These are phyloP conservation scores for Eucalyptus curtisii DNA, from an alignment of 345 rosid genomes.

Conservation along the genomic window DNA sequence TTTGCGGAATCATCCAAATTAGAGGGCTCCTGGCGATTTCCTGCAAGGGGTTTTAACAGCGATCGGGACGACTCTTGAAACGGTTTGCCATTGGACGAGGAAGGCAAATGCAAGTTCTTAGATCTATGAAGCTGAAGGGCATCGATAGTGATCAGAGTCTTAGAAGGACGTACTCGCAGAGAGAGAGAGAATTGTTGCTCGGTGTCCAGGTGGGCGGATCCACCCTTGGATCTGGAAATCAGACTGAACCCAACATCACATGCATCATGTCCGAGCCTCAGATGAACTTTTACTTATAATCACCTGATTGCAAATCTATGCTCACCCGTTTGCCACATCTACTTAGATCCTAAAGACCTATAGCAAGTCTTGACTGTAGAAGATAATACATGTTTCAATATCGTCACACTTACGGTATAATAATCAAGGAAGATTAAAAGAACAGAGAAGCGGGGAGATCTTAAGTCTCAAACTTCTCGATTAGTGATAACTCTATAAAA, in stretches of 20 bases:
- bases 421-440: background rate
- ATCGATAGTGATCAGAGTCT: no score
- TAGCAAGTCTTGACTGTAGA: background rate
- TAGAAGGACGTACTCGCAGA: no score
- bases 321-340: background rate
- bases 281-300: background rate
- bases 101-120: no score
- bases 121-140: accelerated
- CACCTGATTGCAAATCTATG: background rate
- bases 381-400: background rate
- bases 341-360: background rate
- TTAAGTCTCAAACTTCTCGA: background rate
- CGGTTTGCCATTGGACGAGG: no score
- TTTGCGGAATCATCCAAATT: no score
- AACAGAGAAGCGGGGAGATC: accelerated
- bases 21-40: no score
- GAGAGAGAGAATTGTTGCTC: no score
- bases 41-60: no score
- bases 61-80: no score
- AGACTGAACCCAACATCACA: background rate
- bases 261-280: background rate
- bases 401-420: background rate
- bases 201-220: no score
- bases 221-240: no score
- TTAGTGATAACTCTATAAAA: no score